Percentiles rank a stretch among this genome's conserved stretches.
Evolutionary conservation across 148 eudicot genomes (phyloP).

Genomic region (Rhododendron williamsianum): DNA sequence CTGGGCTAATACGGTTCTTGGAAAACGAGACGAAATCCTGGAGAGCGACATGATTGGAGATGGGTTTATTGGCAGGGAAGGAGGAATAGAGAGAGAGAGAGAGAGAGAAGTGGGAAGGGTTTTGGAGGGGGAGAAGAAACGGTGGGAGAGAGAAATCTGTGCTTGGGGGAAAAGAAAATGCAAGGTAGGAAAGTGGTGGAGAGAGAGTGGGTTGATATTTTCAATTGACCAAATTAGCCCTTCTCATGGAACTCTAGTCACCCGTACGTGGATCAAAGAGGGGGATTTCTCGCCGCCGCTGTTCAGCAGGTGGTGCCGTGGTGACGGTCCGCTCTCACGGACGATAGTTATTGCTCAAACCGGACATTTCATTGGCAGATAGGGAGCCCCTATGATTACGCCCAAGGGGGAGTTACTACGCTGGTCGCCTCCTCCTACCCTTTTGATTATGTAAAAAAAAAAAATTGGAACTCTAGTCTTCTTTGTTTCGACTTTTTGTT

Average conservation of each 20-base stretch:
- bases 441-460: too few species aligned
- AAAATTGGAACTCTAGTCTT: not conserved
- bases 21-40: constrained; percentile 47
- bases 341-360: too few species aligned
- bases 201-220: not conserved
- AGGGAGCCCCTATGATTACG: too few species aligned
- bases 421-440: too few species aligned
- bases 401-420: too few species aligned
- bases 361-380: too few species aligned
- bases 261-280: too few species aligned
- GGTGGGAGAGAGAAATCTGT: not conserved
- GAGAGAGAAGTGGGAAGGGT: constrained; percentile 1
- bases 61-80: not conserved
- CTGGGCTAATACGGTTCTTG: constrained; percentile 35
- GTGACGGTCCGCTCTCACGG: too few species aligned
- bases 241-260: not conserved
- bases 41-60: constrained; percentile 43
- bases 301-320: too few species aligned
- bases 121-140: not conserved
- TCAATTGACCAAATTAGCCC: not conserved
- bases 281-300: too few species aligned
- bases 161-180: not conserved
- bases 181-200: not conserved
- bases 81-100: constrained; percentile 3
- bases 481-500: too few species aligned